Base-by-base conservation (phyloP, 1,139 yeast species). In the Suhomyces bolitotheri region DNA sequence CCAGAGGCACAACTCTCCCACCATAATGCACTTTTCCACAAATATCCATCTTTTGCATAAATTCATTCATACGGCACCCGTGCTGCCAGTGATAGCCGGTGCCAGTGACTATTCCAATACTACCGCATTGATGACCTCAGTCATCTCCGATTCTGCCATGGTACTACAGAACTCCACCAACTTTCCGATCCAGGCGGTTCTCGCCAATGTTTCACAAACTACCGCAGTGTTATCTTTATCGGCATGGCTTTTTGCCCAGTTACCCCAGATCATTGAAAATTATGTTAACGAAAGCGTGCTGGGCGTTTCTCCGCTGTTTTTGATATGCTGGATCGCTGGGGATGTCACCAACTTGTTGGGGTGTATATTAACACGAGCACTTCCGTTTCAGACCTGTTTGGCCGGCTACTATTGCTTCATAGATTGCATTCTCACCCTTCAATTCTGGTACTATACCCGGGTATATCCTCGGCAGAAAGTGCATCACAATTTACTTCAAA, bases 241-340 rank as follows among this genome's bases (percentile, higher is more conserved):
- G 10, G 50, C 62, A 27, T 56, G 60, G 60, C 50, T 56, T 13
- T 54, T 56, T 46, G 60, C 60, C 9, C 60, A 56, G 43, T 45
- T 56, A 7, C 60, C 60, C n/a, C 60, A 56, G 33, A 52, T 56
- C 25, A 45, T 54, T 16, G 59, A 56, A 23, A 56, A 56, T 45
- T 52, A 56, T 31, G 28, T 48, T 27, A 54, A 56, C 38, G 47
- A 50, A 33, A 48, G 54, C n/a, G 60, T 56, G 10, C 46, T 45
- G 14, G 61, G 61, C 1, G 53, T 56, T 3, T 53, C 58, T 16
- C 38, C 46, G 2, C 29, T 47, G 15, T 56, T 56, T 31, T 38
- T 56, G 29, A 39, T 40, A 15, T 53, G 56, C 42, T 56, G 60
- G 60, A 52, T 54, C 22, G 43, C 49, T 9, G 60, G 60, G 10